Base-by-base conservation (phyloP, 2,329 filamentous ascomycete species). In the Talaromyces pinophilus region DNA sequence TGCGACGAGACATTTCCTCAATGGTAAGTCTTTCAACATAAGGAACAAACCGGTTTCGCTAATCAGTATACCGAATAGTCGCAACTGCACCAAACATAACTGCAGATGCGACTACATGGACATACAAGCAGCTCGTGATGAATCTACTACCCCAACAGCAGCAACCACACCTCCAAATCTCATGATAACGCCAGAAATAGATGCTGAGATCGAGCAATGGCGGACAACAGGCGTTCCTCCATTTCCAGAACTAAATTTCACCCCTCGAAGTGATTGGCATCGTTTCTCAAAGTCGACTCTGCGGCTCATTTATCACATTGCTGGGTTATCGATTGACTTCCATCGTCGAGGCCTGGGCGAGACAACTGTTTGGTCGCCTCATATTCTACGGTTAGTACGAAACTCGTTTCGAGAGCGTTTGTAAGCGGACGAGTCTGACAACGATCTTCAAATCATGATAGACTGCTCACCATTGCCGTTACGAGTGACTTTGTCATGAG, bases 61-160 rank as follows among this genome's bases (percentile, higher is more conserved):
- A 22, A 57, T 22, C 11, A 22, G 67, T 35, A 38, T 65, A 38
- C 28, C 48, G 30, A 67, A 19, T 75, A 96, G 93, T 83, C 92
- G 92, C 75, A 99, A 99, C 81, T 99, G 95, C 82, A 97, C 94
- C 69, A 99, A 98, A 82, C 95, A 99, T 82, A 97, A 97, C 82
- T 95, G 96, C 74, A 91, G 93, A 75, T 99, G 95, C 81, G 95
- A 97, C 73, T 99, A 98, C 83, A 96, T 97, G 85, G 93, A 98
- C 77, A 88, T 89, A 75, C 87, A 91, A 59, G 84, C 87, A 55
- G 85, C 89, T 68, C 80, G 74, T 59, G 84, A 86, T 70, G 84
- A 84, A 80, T 65, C 77, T 81, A 62, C 77, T 81, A 62, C 79
- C 79, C 67, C 80, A 19, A 44, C 25, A 11, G 19, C 52, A 48